phyloP scores from a whole-genome alignment of 2,329 filamentous ascomycete genomes.

The Stagonosporopsis rhizophila region DNA sequence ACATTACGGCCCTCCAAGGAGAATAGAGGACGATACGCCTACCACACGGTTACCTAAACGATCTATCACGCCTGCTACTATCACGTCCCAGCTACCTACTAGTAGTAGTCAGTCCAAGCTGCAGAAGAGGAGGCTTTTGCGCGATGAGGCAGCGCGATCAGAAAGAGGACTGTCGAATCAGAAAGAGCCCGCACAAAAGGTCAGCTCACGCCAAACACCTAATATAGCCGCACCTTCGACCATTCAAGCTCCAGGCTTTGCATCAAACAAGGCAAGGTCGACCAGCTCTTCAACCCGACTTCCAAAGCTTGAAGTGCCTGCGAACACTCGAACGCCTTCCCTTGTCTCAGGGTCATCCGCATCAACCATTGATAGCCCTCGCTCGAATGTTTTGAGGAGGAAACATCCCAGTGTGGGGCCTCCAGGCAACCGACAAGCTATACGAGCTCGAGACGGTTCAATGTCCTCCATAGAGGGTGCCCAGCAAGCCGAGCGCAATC shows the following conservation, averaged over 20 bases:
- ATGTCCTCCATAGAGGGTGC: conserved; percentile 46
- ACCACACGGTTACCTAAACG: conserved; percentile 48
- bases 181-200: conserved; percentile 26
- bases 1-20: conserved; percentile 44
- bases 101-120: conserved; percentile 41
- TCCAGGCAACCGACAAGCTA: conserved; percentile 37
- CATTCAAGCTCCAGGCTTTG: conserved; percentile 23
- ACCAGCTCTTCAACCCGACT: conserved; percentile 42
- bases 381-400: conserved; percentile 52
- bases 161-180: conserved; percentile 29
- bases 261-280: conserved; percentile 31
- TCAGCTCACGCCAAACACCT: conserved; percentile 33
- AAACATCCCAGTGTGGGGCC: conserved; percentile 54
- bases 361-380: conserved; percentile 56
- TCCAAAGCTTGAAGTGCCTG: conserved; percentile 46
- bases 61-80: conserved; percentile 45
- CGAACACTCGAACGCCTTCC: conserved; percentile 54
- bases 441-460: conserved; percentile 41
- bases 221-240: conserved; percentile 32
- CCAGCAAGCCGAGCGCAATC: conserved; percentile 34
- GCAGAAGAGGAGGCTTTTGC: conserved; percentile 45
- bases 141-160: conserved; percentile 39
- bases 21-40: conserved; percentile 41
- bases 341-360: conserved; percentile 57
- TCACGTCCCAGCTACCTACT: conserved; percentile 36